Conservation (phyloP, 129 eudicot genomes). For the Artemisia tridentata region DNA sequence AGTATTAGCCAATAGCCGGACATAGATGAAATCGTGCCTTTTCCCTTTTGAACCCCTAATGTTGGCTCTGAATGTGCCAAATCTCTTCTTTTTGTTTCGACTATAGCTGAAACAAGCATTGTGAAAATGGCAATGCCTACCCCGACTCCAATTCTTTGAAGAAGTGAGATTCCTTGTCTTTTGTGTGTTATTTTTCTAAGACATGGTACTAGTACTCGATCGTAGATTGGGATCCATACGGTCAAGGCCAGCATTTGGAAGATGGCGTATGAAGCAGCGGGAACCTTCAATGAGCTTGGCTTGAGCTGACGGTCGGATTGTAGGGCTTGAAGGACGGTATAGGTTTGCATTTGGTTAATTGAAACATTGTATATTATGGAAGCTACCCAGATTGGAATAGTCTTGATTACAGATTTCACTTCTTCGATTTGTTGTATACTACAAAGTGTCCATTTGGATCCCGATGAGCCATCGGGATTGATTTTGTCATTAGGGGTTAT, state of each 20-base stretch:
- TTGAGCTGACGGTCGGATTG: slow-evolving; percentile 53
- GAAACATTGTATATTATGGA: slow-evolving; percentile 44
- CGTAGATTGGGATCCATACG: slow-evolving; percentile 60
- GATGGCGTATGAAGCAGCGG: slow-evolving; percentile 59
- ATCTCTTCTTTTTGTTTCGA: slow-evolving; percentile 44
- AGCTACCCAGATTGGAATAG: slow-evolving; percentile 58
- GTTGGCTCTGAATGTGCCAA: slow-evolving; percentile 43
- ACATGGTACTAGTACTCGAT: slow-evolving; percentile 50
- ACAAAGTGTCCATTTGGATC: slow-evolving; percentile 59
- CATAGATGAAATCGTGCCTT: slow-evolving; percentile 54
- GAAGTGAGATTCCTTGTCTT: slow-evolving; percentile 54
- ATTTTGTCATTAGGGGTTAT: slow-evolving; percentile 44
- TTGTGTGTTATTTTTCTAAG: slow-evolving; percentile 50
- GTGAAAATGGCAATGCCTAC: slow-evolving; percentile 37
- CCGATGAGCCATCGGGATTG: slow-evolving; percentile 53
- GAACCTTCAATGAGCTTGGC: slow-evolving; percentile 36
- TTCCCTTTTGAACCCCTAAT: slow-evolving; percentile 38
- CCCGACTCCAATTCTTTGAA: slow-evolving; percentile 70
- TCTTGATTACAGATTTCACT: slow-evolving; percentile 56
- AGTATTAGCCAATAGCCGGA: slow-evolving; percentile 43
- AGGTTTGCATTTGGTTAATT: slow-evolving; percentile 40
- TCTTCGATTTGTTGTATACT: slow-evolving; percentile 69
- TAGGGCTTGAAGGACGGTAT: slow-evolving; percentile 55
- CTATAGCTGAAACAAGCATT: slow-evolving; percentile 41
- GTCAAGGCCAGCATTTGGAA: slow-evolving; percentile 57